Evolutionary conservation across 257 asterid genomes (phyloP).

Genomic region (Plantago elongata): DNA sequence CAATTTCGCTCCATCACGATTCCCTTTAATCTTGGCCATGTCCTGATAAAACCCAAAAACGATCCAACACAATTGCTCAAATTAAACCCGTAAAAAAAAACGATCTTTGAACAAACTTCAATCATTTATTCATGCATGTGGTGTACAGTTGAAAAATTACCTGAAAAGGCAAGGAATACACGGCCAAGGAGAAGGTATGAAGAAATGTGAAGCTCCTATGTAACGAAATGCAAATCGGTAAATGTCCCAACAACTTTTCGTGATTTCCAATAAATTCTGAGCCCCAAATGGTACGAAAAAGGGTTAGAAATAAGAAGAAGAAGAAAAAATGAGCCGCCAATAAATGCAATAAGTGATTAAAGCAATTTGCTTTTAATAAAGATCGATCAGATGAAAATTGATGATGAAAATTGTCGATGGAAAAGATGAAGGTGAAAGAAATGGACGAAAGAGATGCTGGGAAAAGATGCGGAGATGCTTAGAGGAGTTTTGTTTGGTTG

Average conservation of each 20-base stretch:
- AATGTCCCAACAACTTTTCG: background rate
- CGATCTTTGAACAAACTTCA: background rate
- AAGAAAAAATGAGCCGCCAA: background rate
- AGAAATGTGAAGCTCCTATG: background rate
- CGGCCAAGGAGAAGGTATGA: background rate
- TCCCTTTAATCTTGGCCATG: conserved; percentile 45
- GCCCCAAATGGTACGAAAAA: background rate
- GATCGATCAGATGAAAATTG: background rate
- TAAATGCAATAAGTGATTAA: background rate
- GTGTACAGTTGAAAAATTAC: no score
- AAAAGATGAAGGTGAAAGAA: no score
- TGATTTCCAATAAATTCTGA: no score
- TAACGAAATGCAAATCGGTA: background rate
- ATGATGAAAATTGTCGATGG: no score
- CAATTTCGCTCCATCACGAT: conserved; percentile 23
- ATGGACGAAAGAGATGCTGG: no score
- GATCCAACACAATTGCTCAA: conserved; percentile 11
- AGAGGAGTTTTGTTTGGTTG: no score
- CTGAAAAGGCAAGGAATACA: background rate
- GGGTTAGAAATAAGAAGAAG: background rate
- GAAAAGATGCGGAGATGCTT: no score
- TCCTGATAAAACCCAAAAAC: conserved; percentile 23
- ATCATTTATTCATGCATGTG: background rate
- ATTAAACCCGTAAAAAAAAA: background rate
- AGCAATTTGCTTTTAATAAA: background rate